These are phyloP conservation scores for Paraconiothyrium sp. DNA, from an alignment of 2,329 filamentous ascomycete genomes.

Conservation along the genomic window DNA sequence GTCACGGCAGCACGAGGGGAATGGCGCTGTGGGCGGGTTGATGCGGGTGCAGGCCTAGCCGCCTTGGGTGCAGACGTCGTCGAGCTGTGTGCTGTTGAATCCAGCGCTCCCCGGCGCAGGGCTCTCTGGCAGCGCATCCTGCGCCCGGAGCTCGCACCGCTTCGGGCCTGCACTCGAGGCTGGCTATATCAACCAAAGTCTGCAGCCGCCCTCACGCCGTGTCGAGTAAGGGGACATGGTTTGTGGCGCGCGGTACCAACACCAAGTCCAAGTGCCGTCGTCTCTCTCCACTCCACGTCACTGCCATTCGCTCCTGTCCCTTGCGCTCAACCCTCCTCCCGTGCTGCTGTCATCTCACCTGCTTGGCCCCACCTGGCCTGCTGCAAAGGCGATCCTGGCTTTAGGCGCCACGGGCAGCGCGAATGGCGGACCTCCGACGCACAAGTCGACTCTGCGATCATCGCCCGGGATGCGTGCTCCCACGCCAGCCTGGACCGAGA, in stretches of 20 bases:
- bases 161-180: conserved; percentile 38
- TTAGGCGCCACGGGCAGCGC: conserved; percentile 25
- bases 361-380: conserved; percentile 20
- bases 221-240: conserved; percentile 34
- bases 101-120: conserved; percentile 35
- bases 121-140: conserved; percentile 36
- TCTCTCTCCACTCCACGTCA: conserved; percentile 23
- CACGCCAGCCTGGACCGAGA: conserved; percentile 34
- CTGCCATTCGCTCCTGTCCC: conserved; percentile 27
- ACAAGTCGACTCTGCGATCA: conserved; percentile 36
- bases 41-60: conserved; percentile 36
- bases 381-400: conserved; percentile 47
- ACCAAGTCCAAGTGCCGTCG: conserved; percentile 11
- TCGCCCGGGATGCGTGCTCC: conserved; percentile 37
- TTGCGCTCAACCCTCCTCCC: conserved; percentile 32
- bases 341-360: conserved; percentile 21
- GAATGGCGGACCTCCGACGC: conserved; percentile 21
- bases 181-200: conserved; percentile 38
- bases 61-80: conserved; percentile 28
- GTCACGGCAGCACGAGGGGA: conserved; percentile 25
- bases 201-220: conserved; percentile 33
- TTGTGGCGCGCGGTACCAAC: conserved; percentile 31
- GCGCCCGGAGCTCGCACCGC: conserved; percentile 45
- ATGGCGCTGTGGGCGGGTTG: conserved; percentile 33
- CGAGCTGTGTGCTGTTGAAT: conserved; percentile 18